These are phyloP conservation scores for Diaporthe humulicola DNA, from an alignment of 2,329 filamentous ascomycete genomes.

Conservation along the genomic window DNA sequence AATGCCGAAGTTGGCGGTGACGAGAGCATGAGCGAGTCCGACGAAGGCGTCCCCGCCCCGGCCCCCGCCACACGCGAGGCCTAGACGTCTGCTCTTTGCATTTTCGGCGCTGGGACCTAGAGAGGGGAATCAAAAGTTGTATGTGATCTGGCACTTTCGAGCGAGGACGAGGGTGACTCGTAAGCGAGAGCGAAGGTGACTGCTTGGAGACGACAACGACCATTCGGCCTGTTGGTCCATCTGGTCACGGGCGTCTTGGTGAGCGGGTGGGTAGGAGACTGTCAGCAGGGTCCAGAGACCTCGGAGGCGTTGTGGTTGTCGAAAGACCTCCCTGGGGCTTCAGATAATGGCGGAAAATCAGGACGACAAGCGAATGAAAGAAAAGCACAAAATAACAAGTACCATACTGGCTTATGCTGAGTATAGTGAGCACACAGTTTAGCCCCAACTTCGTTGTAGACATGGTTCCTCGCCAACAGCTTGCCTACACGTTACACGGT, in stretches of 20 bases:
- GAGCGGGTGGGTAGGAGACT: background rate
- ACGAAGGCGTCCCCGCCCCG: constrained; percentile 79
- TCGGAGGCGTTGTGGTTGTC: background rate
- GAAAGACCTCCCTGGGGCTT: background rate
- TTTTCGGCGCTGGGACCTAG: constrained; percentile 38
- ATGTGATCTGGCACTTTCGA: background rate
- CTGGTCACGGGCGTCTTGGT: background rate
- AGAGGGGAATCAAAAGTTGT: constrained; percentile 30
- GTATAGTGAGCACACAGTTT: too few species aligned
- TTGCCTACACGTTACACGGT: background rate
- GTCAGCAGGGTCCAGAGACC: background rate
- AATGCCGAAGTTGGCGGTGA: constrained; percentile 98
- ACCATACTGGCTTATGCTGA: background rate
- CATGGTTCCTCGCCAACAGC: background rate
- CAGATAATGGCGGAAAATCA: constrained; percentile 17
- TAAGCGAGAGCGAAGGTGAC: background rate
- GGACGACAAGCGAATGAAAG: background rate
- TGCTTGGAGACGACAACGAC: constrained; percentile 1
- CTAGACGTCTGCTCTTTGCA: constrained; percentile 34
- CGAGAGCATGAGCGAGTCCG: constrained; percentile 94
- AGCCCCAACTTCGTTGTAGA: too few species aligned
- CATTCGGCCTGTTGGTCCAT: background rate
- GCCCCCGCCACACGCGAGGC: constrained; percentile 59
- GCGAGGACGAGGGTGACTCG: background rate
- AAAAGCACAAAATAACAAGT: background rate